Evolutionary conservation across 2,329 filamentous ascomycete genomes (phyloP), one percentile per base, ranked within the genome.

Genomic region (Fusarium nematophilum): DNA sequence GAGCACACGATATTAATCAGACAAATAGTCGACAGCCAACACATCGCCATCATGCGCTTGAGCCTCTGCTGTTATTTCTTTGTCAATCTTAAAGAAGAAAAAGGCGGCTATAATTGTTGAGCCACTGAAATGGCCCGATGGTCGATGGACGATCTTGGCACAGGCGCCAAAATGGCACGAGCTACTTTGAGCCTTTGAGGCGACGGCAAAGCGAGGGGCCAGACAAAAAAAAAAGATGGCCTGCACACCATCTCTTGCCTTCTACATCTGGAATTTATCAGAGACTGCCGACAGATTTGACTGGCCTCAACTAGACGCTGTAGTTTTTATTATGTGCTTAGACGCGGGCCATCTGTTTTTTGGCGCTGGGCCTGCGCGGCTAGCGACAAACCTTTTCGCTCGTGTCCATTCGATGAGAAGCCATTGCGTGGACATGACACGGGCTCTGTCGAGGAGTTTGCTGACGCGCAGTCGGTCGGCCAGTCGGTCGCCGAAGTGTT

Each of bases 381-480:
- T 64, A 48, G 48, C 30, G 23, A 54, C 17, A 31, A 54, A 36
- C 27, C 37, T 64, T 31, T 45, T 45, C 30, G 23, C 27, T 42
- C 49, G 30, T 57, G 26, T 34, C 60, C 56, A 64, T 61, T 30
- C 31, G 14, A 61, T 45, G 18, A 40, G 17, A 14, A 30, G 14
- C 27, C 21, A 43, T 64, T 43, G 43, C 56, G 31, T 44, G 17
- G 51, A 64, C 31, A 64, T 64, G 60, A 64, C 42, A 64, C 60
- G 30, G 44, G 30, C 18, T 39, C 14, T 44, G 53, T 48, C 47
- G 42, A n/a, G n/a, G 27, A 21, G 39, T 6, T 40, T 46, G 51
- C 59, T 63, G 46, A 64, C 46, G 39, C 42, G 39, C 43, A 50
- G 21, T 50, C 21, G 21, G 21, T 21, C 21, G 21, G 21, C 21